Evolutionary conservation across 1,139 yeast species (phyloP), one percentile per base, ranked within the genome.

Genomic region (Blastobotrys indianensis): DNA sequence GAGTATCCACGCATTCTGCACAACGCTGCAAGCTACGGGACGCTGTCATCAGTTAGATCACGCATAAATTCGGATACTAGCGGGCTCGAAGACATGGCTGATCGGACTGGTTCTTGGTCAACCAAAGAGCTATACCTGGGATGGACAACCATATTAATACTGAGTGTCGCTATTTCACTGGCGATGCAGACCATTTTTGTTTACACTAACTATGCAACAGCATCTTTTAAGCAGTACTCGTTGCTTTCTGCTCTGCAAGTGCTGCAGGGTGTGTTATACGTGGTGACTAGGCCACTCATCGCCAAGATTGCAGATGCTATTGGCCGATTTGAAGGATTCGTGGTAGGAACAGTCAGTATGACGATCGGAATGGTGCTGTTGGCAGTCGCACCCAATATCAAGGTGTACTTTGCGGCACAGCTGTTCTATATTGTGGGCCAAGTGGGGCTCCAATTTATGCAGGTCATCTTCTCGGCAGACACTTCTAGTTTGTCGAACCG

Each of bases 261-360:
- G 23, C 67, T 68, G 4, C 66, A 67, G 45, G 66, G 68, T 39
- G 68, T 70, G 51, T 57, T 72, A 32, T 62, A 66, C 36, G 69
- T 71, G 23, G 63, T 65, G 16, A 59, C 70, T 1, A 65, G 69
- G 48, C 73, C 74, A 8, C 56, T 69, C n/a, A 51, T 70, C 49
- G 73, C 72, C 37, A 70, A 68, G 50, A 37, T 68, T 17, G 64
- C 71, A 8, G 72, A 69, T 47, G 57, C 68, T 7, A 60, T 69
- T 44, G 74, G 74, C 16, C 63, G 73, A 40, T 66, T 65, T 44
- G 72, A 68, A 50, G 72, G 71, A 28, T 66, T 67, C 44, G 53
- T 61, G 15, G 36, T 66, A 12, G 57, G 70, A 4, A 55, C 68
- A 11, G 40, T 58, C 15, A 37, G 64, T 28, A 58, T 63, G 45